Evolutionary conservation across 345 rosid genomes (phyloP), one percentile per base, ranked within the genome.

Genomic region (Nephelium lappaceum): DNA sequence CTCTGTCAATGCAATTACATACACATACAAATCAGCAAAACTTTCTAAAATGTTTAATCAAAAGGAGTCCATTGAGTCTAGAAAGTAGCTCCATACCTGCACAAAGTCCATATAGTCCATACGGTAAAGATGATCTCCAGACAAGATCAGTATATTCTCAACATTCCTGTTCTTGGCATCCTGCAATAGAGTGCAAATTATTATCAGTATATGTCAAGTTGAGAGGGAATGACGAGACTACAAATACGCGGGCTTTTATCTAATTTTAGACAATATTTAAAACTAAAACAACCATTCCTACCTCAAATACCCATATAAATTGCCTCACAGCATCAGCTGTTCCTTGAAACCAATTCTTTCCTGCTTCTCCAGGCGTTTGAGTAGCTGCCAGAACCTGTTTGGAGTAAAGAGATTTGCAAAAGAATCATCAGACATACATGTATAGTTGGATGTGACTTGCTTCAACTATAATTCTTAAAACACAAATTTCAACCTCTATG

Each of bases 281-380:
- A 53, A 49, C n/a, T 5, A 38, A 41, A 74, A 70, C 9, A 68
- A 36, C 4, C 24, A 80, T 64, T 69, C 77, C 36, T 57, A 92
- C 99, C 99, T 95, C 98, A 88, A 95, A 95, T 71, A 95, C 97
- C 98, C 99, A 92, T 51, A 60, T 78, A 79, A 95, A 95, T 81
- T 93, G 91, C 92, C 99, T 91, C 66, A 95, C 99, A 85, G 99
- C 99, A 85, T 95, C 99, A 21, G 99, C 98, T 41, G 99, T 95
- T 85, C 99, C 99, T 89, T 95, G 97, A 80, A 93, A 95, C 99
- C 98, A 95, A 19, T 82, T 89, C 82, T 87, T 90, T 74, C 98
- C 99, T 4, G 92, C 70, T 86, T 93, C 99, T 31, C 99, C 97
- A 0, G 97, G 91, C 8, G 99, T 95, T 87, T 95, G 99, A 78